phyloP scores from a whole-genome alignment of 163 green algal genomes.

The Scenedesmus sp. region DNA sequence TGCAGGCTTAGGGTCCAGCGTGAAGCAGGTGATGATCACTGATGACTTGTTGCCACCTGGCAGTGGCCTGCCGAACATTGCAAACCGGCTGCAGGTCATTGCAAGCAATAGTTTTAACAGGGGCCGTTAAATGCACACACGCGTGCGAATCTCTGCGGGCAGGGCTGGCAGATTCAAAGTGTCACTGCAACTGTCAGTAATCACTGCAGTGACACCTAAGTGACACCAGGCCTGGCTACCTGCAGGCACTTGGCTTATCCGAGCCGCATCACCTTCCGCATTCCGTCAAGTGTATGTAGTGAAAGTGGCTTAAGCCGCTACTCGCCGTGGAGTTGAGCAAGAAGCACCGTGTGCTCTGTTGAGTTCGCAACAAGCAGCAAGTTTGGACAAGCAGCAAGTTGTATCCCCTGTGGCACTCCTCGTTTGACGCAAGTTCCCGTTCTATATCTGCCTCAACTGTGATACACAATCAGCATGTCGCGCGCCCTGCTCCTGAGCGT shows the following conservation, averaged over 20 bases:
- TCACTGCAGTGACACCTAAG: neutral
- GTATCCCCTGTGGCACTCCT: neutral
- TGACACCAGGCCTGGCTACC: too few species aligned
- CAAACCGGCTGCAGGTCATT: too few species aligned
- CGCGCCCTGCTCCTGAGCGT: neutral
- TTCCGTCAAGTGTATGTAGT: neutral
- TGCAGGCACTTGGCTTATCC: neutral
- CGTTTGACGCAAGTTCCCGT: neutral
- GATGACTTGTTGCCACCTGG: too few species aligned
- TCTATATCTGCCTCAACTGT: neutral
- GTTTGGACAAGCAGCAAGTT: too few species aligned
- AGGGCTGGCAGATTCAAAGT: neutral
- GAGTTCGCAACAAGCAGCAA: neutral
- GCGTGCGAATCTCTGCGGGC: neutral
- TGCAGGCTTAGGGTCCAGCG: too few species aligned
- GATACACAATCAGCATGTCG: neutral
- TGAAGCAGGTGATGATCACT: too few species aligned
- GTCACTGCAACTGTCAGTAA: neutral
- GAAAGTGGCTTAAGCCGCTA: neutral
- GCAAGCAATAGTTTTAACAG: too few species aligned
- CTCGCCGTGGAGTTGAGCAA: neutral
- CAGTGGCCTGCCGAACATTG: too few species aligned
- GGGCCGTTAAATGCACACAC: too few species aligned
- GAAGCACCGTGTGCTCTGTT: neutral
- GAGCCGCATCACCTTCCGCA: neutral